Evolutionary conservation across 2,329 filamentous ascomycete genomes (phyloP).

Genomic region (Colletotrichum viniferum): DNA sequence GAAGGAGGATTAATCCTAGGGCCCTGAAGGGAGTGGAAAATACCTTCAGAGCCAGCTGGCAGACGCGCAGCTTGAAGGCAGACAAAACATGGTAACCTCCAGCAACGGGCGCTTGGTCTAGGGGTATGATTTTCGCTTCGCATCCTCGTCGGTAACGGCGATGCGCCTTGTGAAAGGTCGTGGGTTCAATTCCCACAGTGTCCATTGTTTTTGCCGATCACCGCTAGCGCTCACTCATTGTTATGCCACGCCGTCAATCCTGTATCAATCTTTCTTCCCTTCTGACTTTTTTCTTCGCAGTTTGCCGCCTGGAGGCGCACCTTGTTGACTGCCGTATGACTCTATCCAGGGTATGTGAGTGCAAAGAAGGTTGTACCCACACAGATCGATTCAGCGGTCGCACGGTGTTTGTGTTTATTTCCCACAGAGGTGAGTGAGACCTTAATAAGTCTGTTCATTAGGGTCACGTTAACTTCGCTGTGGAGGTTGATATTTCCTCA

Average conservation of each 20-base stretch:
- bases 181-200: background rate
- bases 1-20: rapidly evolving
- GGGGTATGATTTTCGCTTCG: background rate
- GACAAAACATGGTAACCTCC: background rate
- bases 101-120: background rate
- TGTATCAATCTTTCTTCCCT: too few relatives aligned
- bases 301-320: too few relatives aligned
- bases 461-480: background rate
- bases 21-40: background rate
- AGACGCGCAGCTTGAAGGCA: rapidly evolving
- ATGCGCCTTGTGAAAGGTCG: background rate
- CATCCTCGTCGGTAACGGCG: background rate
- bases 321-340: too few relatives aligned
- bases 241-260: background rate
- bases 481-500: background rate
- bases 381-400: background rate
- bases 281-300: too few relatives aligned
- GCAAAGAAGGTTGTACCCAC: background rate
- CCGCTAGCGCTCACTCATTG: rapidly evolving
- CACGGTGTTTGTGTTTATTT: background rate
- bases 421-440: rapidly evolving
- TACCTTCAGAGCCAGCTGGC: background rate
- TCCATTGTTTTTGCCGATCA: background rate
- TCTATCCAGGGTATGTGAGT: background rate
- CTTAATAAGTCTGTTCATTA: background rate